Base-by-base conservation (phyloP, 169 alveolate species). In the Condylostoma magnum region DNA sequence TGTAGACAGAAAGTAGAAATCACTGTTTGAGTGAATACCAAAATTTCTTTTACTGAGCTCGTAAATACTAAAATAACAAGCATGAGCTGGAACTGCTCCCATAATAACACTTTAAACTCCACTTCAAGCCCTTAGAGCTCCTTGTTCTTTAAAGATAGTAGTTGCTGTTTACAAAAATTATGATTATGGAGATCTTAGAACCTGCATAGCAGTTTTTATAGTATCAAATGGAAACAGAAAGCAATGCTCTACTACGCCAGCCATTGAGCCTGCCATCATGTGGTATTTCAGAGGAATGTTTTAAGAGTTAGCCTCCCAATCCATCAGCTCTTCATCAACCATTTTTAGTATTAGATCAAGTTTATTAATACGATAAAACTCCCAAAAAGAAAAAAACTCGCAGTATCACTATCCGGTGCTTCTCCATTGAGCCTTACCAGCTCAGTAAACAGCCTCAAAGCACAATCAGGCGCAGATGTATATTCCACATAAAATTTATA, bases 71-170 rank as follows among this genome's bases (percentile, higher is more conserved):
- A 98, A 98, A 83, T 90, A 93, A 15, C 96, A 69, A 34, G 98
- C 98, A 75, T 98, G 99, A n/a, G 99, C 99, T 2, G 99, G 99
- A 71, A 98, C 84, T 76, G 98, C 95, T 4, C 99, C 99, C 34
- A 88, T 75, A n/a, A 96, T 94, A 31, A 96, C 97, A 10, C 96
- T 98, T 20, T 91, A 80, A 50, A 89, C 94, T 34, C 99, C 99
- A 60, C 94, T 89, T 81, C 90, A 95, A 60, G 85, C 86, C 63
- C 85, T 51, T 31, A 77, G 15, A 25, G 86, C 48, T 46, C 96
- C 95, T 52, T 80, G 84, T 56, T 83, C 76, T 57, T 74, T 85
- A 47, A 85, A 54, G 3, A 82, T 66, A 8, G 84, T 41, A 50
- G 38, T 79, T 52, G 55, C 55, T 1, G 43, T 28, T 8, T 36